Evolutionary conservation across 1,139 yeast genomes (phyloP).

Genomic region (Suzukiozyma palmioleophila): DNA sequence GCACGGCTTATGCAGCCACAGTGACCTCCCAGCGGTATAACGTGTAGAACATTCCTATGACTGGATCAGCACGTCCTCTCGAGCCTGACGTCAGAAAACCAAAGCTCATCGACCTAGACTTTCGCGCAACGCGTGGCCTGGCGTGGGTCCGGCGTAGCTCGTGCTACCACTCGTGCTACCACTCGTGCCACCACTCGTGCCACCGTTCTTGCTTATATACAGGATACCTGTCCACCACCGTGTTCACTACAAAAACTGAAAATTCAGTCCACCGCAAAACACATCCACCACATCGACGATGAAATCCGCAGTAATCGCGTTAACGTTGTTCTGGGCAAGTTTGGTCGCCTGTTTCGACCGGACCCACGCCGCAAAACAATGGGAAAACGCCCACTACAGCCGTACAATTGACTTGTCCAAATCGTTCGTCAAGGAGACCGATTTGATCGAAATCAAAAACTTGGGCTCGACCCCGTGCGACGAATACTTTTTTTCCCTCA

Average conservation of each 20-base stretch:
- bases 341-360: neutral
- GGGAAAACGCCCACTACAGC: slow-evolving; percentile 46
- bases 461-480: slow-evolving; percentile 48
- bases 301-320: neutral
- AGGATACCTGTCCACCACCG: neutral
- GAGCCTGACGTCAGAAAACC: no score
- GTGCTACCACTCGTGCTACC: no score
- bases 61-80: no score
- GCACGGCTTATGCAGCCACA: no score
- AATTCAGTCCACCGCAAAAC: neutral
- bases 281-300: neutral
- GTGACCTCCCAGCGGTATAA: no score
- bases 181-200: neutral
- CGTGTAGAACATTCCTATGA: no score
- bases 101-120: no score
- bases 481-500: slow-evolving; percentile 54
- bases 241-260: slow-evolving; percentile 2
- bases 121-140: no score
- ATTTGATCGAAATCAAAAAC: slow-evolving; percentile 56
- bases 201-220: neutral
- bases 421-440: slow-evolving; percentile 63
- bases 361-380: slow-evolving; percentile 11
- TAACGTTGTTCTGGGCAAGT: neutral
- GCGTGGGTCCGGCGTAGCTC: no score
- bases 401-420: slow-evolving; percentile 61